Evolutionary conservation across 2,329 filamentous ascomycete genomes (phyloP), one percentile per base, ranked within the genome.

Genomic region (Lomentospora prolificans): DNA sequence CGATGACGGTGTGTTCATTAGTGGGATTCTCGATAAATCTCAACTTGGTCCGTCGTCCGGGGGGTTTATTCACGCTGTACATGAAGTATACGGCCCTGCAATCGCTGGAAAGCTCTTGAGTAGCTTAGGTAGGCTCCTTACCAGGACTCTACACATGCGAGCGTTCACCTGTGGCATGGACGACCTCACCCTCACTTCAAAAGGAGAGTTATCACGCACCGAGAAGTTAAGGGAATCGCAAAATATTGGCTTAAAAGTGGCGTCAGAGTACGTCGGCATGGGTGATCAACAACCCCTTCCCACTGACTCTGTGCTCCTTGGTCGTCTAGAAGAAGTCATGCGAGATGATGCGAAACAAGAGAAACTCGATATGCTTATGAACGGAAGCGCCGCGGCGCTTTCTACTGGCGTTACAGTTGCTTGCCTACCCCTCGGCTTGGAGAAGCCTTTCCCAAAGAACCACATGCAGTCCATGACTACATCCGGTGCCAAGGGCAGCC

Each of bases 401-500:
- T 96, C 92, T 3, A 85, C 87, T 14, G 80, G 77, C 1, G 85
- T 97, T 48, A 95, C 91, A 8, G 77, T 77, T 50, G 80, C 81
- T 2, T 96, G 90, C 70, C 78, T 99, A 61, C 94, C 94, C 0
- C 72, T 75, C 19, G 90, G 89, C 44, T 80, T 99, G 27, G 84
- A 89, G 64, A 99, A 97, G 72, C 82, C 87, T 6, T 99, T 99
- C 70, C 94, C 94, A 1, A 87, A 86, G 66, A 99, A 99, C 66
- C 92, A 97, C 72, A 99, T 99, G 92, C 94, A 99, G 76, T 84
- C 89, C 61, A 99, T 99, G 94, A 99, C 94, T 22, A 87, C 86
- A 12, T 96, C 94, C 57, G 94, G 94, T 69, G 94, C 94, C 53
- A 99, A 99, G 74, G 94, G 94, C 67, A 87, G 83, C 55, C 77